Evolutionary conservation across 73 alveolate species (phyloP), one percentile per base, ranked within the genome.

Genomic region (Paramecium biaurelia): DNA sequence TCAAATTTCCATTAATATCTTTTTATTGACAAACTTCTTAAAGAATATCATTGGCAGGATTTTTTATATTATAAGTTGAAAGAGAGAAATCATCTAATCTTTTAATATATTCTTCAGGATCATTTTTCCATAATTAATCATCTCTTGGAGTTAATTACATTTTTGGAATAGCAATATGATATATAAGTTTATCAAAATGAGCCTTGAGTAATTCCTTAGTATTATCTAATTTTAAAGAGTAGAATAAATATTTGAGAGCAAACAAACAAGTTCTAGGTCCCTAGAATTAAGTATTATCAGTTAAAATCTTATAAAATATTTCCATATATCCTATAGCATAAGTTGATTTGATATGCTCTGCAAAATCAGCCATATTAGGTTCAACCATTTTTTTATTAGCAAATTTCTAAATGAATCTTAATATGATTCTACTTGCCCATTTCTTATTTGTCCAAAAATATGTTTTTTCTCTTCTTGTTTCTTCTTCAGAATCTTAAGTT

Each of bases 41-140:
- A n/a, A 89, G 56, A 35, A 89, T 10, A 37, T 70, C 76, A 26
- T 70, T 70, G 4, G 94, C 85, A 7, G 94, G 70, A 42, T 89
- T 89, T 45, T 89, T 68, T 7, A 89, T 82, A 41, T 89, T 89
- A 18, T 70, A 70, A 32, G 87, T 82, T 10, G 76, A 26, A 18
- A 89, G 45, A 4, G 97, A 72, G 85, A 79, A 84, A 58, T 96
- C 98, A 59, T 93, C 94, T 32, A 79, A 85, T 88, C 94, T 96
- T 43, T 97, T 92, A 49, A 96, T 92, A 85, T 86, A 96, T 85
- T 96, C 98, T 43, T 85, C 93, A 11, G 97, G 97, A 43, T 96
- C 98, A 20, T 76, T 94, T 23, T 82, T 82, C 92, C 86, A 96
- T 59, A 94, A 89, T 26, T 63, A 57, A 12, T 93, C 93, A 84